Percentiles rank a stretch among this genome's conserved stretches.
phyloP scores from a whole-genome alignment of 2,329 filamentous ascomycete genomes.

The Lachnellula occidentalis region DNA sequence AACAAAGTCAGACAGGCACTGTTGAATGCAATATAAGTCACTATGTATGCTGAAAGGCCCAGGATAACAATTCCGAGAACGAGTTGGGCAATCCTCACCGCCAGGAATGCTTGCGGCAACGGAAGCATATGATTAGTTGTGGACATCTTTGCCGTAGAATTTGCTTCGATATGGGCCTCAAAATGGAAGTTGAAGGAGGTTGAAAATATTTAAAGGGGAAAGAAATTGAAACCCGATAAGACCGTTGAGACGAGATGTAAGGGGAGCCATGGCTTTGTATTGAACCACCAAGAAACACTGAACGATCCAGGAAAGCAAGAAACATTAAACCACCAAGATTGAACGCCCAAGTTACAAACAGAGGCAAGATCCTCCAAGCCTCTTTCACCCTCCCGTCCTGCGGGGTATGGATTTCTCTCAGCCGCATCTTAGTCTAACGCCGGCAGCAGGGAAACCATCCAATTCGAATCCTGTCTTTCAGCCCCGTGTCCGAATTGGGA shows the following conservation, averaged over 20 bases:
- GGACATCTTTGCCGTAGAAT: not conserved
- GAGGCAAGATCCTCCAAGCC: not conserved
- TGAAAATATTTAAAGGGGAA: not conserved
- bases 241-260: not conserved
- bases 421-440: not conserved
- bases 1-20: constrained; percentile 20
- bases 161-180: not conserved
- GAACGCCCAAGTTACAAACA: not conserved
- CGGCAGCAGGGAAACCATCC: not conserved
- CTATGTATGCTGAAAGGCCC: constrained; percentile 43
- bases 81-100: constrained; percentile 21
- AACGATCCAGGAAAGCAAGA: too few species aligned
- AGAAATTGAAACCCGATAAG: not conserved
- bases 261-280: not conserved
- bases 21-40: constrained; percentile 31
- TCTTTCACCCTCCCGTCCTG: not conserved
- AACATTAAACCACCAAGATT: too few species aligned
- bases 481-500: not conserved
- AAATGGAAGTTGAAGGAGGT: not conserved
- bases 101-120: constrained; percentile 4
- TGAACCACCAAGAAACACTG: not conserved
- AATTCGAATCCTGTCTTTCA: not conserved
- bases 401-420: not conserved
- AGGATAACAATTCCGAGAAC: constrained; percentile 41
- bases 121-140: not conserved